Percentiles rank a stretch among this genome's conserved stretches.
Conservation (phyloP, 2,329 filamentous ascomycete species). For the Fusarium ramigenum region DNA sequence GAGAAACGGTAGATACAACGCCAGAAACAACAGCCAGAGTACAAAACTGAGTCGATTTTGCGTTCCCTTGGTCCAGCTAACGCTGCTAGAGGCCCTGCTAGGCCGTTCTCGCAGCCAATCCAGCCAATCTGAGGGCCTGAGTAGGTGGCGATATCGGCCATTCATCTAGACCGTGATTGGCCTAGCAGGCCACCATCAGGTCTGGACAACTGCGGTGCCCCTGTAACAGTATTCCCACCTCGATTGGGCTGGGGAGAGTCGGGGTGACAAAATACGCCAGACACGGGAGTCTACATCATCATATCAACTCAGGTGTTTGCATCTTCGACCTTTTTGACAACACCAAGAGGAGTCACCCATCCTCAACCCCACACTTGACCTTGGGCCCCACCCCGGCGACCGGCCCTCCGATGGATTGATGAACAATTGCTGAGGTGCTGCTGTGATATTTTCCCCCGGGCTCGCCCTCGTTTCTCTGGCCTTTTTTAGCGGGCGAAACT, state of each 20-base stretch:
- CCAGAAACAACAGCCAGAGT: background rate
- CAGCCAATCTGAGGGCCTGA: background rate
- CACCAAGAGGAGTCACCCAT: background rate
- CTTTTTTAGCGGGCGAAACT: background rate
- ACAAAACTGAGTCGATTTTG: background rate
- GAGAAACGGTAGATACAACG: background rate
- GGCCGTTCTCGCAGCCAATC: background rate
- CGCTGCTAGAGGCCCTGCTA: background rate
- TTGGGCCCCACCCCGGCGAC: background rate
- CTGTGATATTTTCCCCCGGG: background rate
- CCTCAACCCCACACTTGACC: background rate
- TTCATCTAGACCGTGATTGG: background rate
- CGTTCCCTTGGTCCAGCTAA: background rate
- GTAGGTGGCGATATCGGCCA: background rate
- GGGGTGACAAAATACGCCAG: background rate
- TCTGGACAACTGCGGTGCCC: background rate
- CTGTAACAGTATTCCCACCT: background rate
- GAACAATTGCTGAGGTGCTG: background rate
- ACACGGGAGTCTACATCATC: accelerated
- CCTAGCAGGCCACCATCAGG: background rate
- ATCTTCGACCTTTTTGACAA: background rate
- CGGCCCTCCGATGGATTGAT: background rate
- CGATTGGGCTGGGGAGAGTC: background rate
- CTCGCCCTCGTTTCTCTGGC: background rate
- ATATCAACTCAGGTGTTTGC: accelerated